A percentile compares a stretch with the other conserved stretches of the same genome.
phyloP scores from a whole-genome alignment of 225 moss, liverwort and hornwort genomes.

The Ulota crispa region DNA sequence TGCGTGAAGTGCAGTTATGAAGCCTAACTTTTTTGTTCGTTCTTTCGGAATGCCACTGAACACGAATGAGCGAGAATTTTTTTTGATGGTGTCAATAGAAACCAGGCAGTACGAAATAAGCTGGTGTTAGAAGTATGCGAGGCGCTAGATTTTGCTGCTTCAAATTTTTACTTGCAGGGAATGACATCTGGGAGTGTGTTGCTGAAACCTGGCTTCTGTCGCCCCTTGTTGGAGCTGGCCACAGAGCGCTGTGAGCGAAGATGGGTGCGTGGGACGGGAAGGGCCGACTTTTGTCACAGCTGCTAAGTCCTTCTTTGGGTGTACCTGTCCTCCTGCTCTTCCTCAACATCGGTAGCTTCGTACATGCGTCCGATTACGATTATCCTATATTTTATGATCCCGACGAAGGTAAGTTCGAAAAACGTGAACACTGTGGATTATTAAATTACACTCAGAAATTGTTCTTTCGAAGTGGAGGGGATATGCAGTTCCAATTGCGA shows the following conservation, averaged over 20 bases:
- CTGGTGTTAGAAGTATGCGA: background rate
- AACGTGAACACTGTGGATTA: background rate
- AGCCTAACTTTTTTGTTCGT: background rate
- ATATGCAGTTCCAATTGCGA: background rate
- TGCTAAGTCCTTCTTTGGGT: background rate
- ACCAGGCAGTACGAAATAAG: background rate
- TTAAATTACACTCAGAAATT: background rate
- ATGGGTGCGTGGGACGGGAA: conserved; percentile 1
- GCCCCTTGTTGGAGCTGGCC: background rate
- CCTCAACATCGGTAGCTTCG: background rate
- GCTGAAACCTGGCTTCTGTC: background rate
- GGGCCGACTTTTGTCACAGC: background rate
- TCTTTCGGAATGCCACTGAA: background rate
- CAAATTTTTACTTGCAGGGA: background rate
- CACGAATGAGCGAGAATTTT: background rate
- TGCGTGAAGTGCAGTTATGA: background rate
- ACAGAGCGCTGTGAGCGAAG: background rate
- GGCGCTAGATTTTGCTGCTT: background rate
- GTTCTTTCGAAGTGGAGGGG: background rate
- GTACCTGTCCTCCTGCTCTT: background rate
- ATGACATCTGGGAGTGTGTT: background rate
- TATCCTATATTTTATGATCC: fast-evolving
- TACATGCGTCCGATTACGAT: background rate
- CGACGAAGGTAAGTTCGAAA: background rate
- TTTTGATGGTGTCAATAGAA: background rate